Percentiles rank a stretch among this genome's conserved stretches.
Evolutionary conservation across 2,329 filamentous ascomycete species (phyloP).

Genomic region (Zymoseptoria ardabiliae): DNA sequence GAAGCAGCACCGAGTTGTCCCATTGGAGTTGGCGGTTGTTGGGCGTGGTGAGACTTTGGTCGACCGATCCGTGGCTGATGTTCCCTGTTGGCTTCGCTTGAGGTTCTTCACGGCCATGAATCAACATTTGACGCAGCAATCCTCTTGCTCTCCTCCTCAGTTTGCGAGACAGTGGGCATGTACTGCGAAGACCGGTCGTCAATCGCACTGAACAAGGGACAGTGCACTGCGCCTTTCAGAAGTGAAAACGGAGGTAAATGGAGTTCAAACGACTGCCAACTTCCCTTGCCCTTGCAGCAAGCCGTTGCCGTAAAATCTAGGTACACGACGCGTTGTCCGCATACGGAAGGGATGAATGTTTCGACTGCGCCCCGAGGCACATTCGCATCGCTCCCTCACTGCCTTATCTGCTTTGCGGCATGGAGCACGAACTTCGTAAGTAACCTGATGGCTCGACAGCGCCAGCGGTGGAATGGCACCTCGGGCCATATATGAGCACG

Average conservation of each 20-base stretch:
- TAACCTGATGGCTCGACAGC: too few relatives aligned
- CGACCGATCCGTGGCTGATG: constrained; percentile 50
- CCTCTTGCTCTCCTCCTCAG: constrained; percentile 53
- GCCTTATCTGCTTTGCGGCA: too few relatives aligned
- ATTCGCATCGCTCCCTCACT: too few relatives aligned
- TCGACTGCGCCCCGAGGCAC: too few relatives aligned
- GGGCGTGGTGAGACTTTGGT: constrained; percentile 72
- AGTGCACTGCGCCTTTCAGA: too few relatives aligned
- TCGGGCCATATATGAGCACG: constrained; percentile 85
- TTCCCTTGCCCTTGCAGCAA: too few relatives aligned
- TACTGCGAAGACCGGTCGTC: constrained; percentile 66
- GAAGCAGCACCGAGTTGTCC: constrained; percentile 72
- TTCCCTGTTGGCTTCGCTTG: constrained; percentile 39
- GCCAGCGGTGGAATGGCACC: constrained; percentile 68
- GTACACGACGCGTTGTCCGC: too few relatives aligned
- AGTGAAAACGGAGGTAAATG: too few relatives aligned
- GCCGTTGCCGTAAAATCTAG: too few relatives aligned
- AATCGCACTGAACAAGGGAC: constrained; percentile 52
- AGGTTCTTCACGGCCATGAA: constrained; percentile 70
- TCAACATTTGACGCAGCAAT: constrained; percentile 57
- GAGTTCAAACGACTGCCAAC: too few relatives aligned
- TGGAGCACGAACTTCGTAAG: too few relatives aligned
- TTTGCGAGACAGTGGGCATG: constrained; percentile 63
- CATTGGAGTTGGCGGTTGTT: constrained; percentile 66
- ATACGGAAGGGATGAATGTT: too few relatives aligned